Evolutionary conservation across 139 green algal species (phyloP).

Genomic region (Gonium pectorale): DNA sequence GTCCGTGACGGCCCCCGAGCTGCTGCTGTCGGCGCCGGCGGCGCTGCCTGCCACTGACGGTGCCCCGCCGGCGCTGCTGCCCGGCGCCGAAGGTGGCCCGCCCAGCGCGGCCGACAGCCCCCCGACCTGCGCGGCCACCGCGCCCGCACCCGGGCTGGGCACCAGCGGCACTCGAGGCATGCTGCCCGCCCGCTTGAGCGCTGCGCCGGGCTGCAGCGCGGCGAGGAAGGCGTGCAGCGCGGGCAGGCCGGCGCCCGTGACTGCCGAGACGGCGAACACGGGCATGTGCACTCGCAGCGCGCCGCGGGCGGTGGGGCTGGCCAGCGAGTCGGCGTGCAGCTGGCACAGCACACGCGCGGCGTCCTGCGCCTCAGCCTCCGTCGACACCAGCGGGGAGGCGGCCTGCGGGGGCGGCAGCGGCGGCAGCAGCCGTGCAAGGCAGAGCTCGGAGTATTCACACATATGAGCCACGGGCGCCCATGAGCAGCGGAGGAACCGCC

Average conservation of each 20-base stretch:
- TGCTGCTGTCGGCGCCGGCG: slow-evolving; percentile 1
- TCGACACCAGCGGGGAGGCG: slow-evolving; percentile 9
- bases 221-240: slow-evolving; percentile 82
- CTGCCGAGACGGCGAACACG: slow-evolving; percentile 74
- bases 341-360: slow-evolving; percentile 14
- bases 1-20: neutral
- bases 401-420: neutral
- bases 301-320: slow-evolving; percentile 3
- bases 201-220: slow-evolving; percentile 53
- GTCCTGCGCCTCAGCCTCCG: slow-evolving; percentile 12
- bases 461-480: too few species aligned
- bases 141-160: too few species aligned
- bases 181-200: neutral
- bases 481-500: too few species aligned
- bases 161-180: too few species aligned
- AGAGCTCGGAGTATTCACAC: too few species aligned
- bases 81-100: neutral
- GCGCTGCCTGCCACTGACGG: neutral
- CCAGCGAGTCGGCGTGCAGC: slow-evolving; percentile 29
- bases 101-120: neutral
- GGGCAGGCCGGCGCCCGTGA: slow-evolving; percentile 72
- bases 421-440: neutral
- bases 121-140: neutral
- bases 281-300: slow-evolving; percentile 56
- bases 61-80: neutral